Evolutionary conservation across 116 monocot genomes (phyloP), one percentile per base, ranked within the genome.

Genomic region (Cymodocea nodosa): DNA sequence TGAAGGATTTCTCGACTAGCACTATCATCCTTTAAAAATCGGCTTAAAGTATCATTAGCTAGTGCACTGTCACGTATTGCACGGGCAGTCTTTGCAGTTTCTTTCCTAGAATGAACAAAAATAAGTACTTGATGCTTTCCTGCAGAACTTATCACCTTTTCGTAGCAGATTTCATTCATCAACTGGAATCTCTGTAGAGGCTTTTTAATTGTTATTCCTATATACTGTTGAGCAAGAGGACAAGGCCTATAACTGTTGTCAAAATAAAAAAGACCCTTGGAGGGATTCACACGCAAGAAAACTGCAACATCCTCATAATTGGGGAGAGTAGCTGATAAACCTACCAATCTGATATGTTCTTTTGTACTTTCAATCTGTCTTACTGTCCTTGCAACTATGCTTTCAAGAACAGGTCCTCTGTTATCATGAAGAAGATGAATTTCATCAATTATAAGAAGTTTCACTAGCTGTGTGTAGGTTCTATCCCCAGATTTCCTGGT

Each of bases 341-440:
- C 97, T 63, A 98, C 91, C 13, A 98, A 75, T 17, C 97, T 76
- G 69, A 87, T 91, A 65, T 75, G 80, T 37, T 98, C 97, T 49
- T 84, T 85, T 5, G 92, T 88, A 15, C 83, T 84, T 73, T 98
- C 97, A 52, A 86, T 84, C 75, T 98, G 97, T 52, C 97, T 83
- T 34, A 98, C 88, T 20, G 97, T 97, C 50, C 97, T 87, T 20
- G 97, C 91, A 71, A 97, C 88, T 76, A 97, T 97, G 68, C 97
- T 97, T 76, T 98, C 97, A 51, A 98, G 85, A 63, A 98, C 97
- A 71, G 97, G 97, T 2, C 97, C 97, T 64, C 97, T 73, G 50
- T 92, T 98, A 72, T 98, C 97, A 80, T 98, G 97, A 60, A 98
- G 86, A 50, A 98, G 91, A 82, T 98, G 97, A 49, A 98, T 98